Evolutionary conservation across 225 moss, liverwort and hornwort species (phyloP).

Genomic region (Polytrichum formosum): DNA sequence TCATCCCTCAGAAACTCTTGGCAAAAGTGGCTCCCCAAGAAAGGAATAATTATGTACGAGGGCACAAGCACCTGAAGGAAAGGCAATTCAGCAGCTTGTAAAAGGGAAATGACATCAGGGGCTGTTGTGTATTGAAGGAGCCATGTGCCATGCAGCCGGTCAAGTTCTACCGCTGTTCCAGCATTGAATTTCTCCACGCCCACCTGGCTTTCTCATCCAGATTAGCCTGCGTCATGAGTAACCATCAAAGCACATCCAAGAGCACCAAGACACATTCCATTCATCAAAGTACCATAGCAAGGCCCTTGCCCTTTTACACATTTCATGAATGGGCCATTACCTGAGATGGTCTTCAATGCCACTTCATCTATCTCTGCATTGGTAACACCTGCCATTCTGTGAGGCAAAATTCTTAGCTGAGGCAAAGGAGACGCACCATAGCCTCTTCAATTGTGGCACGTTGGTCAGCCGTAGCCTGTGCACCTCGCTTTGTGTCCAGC

Average conservation of each 20-base stretch:
- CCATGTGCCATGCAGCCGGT: slow-evolving; percentile 87
- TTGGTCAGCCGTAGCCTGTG: slow-evolving; percentile 54
- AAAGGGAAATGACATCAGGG: slow-evolving; percentile 79
- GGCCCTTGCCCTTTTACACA: too few species aligned
- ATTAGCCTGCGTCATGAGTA: slow-evolving; percentile 63
- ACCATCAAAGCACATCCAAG: slow-evolving; percentile 56
- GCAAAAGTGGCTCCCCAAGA: not conserved
- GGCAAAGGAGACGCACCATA: slow-evolving; percentile 38
- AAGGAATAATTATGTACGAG: not conserved
- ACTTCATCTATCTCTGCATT: too few species aligned
- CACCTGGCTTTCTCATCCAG: slow-evolving; percentile 86
- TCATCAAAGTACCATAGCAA: too few species aligned
- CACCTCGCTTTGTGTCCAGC: slow-evolving; percentile 68
- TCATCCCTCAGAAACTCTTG: too few species aligned
- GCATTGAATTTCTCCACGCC: slow-evolving; percentile 88
- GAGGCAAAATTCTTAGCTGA: too few species aligned
- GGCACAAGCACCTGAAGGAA: slow-evolving; percentile 48
- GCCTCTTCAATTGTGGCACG: slow-evolving; percentile 75
- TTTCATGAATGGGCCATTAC: too few species aligned
- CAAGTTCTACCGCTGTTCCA: slow-evolving; percentile 59
- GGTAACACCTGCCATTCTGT: too few species aligned
- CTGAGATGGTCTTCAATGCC: too few species aligned
- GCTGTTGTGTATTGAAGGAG: slow-evolving; percentile 84
- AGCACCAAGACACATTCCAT: slow-evolving; percentile 1
- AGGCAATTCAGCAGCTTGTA: slow-evolving; percentile 73